Conservation (phyloP, 495 filamentous ascomycete genomes). For the Hypoxylon lienhwacheense region DNA sequence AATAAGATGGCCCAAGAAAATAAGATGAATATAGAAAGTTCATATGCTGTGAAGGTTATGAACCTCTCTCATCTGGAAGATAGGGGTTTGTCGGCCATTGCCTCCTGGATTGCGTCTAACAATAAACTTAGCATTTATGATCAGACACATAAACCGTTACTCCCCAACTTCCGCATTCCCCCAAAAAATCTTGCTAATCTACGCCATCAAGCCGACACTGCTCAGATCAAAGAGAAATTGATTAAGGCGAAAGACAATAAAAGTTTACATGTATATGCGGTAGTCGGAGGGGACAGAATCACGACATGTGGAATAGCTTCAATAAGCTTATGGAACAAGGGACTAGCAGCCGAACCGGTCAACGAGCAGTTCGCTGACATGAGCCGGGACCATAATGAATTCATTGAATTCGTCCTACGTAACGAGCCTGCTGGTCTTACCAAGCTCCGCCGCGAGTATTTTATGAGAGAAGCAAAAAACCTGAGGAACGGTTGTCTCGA, state of each 20-base stretch:
- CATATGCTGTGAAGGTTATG: not conserved
- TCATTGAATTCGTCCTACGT: not conserved
- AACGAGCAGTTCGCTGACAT: constrained; percentile 2
- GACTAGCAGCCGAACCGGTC: not conserved
- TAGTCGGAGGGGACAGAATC: not conserved
- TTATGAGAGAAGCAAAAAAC: not conserved
- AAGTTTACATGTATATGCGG: not conserved
- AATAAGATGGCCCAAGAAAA: too few species aligned
- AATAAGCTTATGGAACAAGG: not conserved
- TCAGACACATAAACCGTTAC: not conserved
- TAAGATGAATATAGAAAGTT: too few species aligned
- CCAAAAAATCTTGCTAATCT: not conserved
- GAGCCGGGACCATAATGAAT: constrained; percentile 1
- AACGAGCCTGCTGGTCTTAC: not conserved
- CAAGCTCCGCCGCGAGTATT: not conserved
- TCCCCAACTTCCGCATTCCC: not conserved
- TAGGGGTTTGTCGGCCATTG: not conserved
- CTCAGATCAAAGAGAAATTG: not conserved
- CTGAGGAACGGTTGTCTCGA: not conserved
- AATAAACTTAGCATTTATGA: not conserved
- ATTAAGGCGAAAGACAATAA: not conserved
- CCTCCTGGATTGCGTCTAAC: not conserved
- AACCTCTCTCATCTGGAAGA: not conserved
- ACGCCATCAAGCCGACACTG: not conserved
- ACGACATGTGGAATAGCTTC: not conserved